Conservation (phyloP, 352 stramenopile genomes). For the Phytophthora kernoviae region DNA sequence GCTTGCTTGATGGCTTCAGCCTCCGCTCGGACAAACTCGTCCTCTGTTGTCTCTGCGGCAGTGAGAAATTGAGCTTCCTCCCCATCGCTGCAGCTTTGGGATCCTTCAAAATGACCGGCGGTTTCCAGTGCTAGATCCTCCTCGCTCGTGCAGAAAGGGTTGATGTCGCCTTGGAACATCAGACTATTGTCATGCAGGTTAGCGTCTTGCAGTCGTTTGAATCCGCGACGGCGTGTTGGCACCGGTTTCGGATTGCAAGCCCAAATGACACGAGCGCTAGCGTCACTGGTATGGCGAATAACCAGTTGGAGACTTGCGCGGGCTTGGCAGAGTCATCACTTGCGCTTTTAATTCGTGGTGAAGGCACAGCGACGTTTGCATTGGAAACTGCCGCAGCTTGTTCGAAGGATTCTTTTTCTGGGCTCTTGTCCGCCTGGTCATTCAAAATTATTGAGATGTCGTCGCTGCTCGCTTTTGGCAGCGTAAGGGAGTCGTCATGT, state of each 20-base stretch:
- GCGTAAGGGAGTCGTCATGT: background rate
- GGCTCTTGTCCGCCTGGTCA: slow-evolving; percentile 19
- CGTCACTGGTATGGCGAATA: slow-evolving; percentile 45
- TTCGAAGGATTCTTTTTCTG: slow-evolving; percentile 18
- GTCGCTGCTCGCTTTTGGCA: slow-evolving; percentile 31
- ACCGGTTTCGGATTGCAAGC: slow-evolving; percentile 36
- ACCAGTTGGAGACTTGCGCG: slow-evolving; percentile 44
- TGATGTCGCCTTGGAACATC: slow-evolving; percentile 68
- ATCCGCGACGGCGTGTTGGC: slow-evolving; percentile 19
- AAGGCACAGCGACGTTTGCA: slow-evolving; percentile 20
- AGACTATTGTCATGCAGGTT: slow-evolving; percentile 9
- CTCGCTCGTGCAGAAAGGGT: slow-evolving; percentile 63
- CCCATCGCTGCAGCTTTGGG: slow-evolving; percentile 21
- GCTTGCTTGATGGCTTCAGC: slow-evolving; percentile 31
- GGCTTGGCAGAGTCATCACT: background rate
- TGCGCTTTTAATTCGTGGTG: slow-evolving; percentile 6
- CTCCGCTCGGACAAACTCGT: slow-evolving; percentile 19
- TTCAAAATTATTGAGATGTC: slow-evolving; percentile 31
- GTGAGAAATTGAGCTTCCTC: slow-evolving; percentile 28
- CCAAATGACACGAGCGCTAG: slow-evolving; percentile 49
- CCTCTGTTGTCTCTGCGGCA: slow-evolving; percentile 11
- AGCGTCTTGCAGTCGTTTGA: slow-evolving; percentile 44
- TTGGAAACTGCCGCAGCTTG: slow-evolving; percentile 11
- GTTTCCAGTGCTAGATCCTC: slow-evolving; percentile 44
- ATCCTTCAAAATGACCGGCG: slow-evolving; percentile 31